Evolutionary conservation across 2,329 filamentous ascomycete genomes (phyloP).

Genomic region (Gaeumannomyces tritici): DNA sequence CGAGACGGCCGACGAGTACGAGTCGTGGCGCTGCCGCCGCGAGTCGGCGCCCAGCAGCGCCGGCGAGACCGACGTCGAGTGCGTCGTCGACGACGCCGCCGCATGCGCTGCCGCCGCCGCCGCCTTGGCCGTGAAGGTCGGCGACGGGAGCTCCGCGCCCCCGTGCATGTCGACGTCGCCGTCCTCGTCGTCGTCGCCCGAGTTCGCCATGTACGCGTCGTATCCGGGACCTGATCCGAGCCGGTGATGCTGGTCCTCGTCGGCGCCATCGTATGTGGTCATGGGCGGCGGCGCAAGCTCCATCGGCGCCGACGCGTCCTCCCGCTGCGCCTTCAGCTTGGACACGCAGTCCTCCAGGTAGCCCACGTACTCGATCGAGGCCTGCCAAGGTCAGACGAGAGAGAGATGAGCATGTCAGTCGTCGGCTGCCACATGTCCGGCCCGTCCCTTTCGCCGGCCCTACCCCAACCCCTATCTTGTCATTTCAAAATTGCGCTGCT

Average conservation of each 20-base stretch:
- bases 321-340: constrained; percentile 59
- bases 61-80: constrained; percentile 43
- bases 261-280: constrained; percentile 41
- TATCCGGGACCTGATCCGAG: not conserved
- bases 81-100: constrained; percentile 16
- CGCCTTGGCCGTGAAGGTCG: constrained; percentile 31
- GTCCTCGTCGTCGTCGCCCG: constrained; percentile 24
- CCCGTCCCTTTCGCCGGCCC: not conserved
- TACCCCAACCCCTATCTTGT: not conserved
- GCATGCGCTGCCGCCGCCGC: no score
- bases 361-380: constrained; percentile 90
- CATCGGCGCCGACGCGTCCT: constrained; percentile 19
- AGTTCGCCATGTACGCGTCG: not conserved
- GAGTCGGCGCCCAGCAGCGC: constrained; percentile 36
- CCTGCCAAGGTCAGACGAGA: constrained; percentile 38
- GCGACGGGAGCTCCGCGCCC: constrained; percentile 37
- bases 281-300: constrained; percentile 26
- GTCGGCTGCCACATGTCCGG: not conserved
- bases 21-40: constrained; percentile 32
- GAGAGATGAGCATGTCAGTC: constrained; percentile 2
- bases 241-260: not conserved
- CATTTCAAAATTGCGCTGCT: constrained; percentile 12
- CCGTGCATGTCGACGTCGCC: constrained; percentile 53
- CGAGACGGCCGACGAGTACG: constrained; percentile 44
- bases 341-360: constrained; percentile 85